Evolutionary conservation across 805 yeast species (phyloP).

Genomic region (Spathaspora sp.): DNA sequence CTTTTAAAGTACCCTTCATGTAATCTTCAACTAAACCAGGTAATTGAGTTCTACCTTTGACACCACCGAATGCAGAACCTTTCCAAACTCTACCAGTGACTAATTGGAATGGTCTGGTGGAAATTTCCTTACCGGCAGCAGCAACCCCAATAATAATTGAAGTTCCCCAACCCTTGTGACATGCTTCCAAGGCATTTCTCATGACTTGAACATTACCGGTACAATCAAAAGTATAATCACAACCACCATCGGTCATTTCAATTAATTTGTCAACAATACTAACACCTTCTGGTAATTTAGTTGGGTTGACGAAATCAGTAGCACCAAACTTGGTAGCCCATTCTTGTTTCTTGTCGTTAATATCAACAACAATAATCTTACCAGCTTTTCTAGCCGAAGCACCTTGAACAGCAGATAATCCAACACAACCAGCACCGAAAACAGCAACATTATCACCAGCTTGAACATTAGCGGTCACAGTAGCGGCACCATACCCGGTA

Average conservation of each 20-base stretch:
- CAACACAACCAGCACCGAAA: conserved; percentile 98
- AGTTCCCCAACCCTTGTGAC: conserved; percentile 99
- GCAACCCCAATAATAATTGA: conserved; percentile 97
- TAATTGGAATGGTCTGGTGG: conserved; percentile 97
- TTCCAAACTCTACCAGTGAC: conserved; percentile 99
- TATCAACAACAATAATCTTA: conserved; percentile 80
- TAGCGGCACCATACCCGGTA: conserved; percentile 97
- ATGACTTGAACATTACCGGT: conserved; percentile 94
- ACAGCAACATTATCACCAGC: conserved; percentile 93
- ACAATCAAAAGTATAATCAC: conserved; percentile 95
- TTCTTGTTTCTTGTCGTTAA: conserved; percentile 76
- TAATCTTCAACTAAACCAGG: conserved; percentile 88
- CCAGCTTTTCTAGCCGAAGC: conserved; percentile 80
- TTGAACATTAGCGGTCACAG: conserved; percentile 86
- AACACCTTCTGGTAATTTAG: conserved; percentile 66
- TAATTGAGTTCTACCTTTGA: conserved; percentile 94
- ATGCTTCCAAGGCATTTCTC: conserved; percentile 95
- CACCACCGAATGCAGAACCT: conserved; percentile 99
- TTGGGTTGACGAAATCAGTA: conserved; percentile 89
- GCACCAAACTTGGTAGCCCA: conserved; percentile 93
- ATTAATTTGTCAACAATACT: conserved; percentile 78
- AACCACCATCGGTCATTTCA: conserved; percentile 95
- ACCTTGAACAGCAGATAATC: conserved; percentile 94
- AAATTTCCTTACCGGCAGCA: conserved; percentile 94
- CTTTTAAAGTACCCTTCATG: conserved; percentile 74